Base-by-base conservation (phyloP, 371 early-diverging fungal species). In the Dichotomocladium elegans region DNA sequence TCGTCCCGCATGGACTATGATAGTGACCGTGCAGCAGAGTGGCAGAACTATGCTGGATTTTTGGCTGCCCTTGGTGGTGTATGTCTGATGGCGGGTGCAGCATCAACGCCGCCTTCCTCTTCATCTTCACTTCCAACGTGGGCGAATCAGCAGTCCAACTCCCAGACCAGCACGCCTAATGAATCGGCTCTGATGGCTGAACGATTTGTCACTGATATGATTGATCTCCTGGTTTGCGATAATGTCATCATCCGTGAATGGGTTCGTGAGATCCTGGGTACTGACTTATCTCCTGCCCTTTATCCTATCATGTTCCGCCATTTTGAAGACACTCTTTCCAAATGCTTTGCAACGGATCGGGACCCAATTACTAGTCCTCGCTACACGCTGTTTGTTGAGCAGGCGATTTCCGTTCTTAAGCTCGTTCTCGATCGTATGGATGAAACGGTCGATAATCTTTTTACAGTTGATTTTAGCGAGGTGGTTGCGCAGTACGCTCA, bases 221-320 rank as follows among this genome's bases (percentile, higher is more conserved):
- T 95, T 0, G 90, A 91, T 54, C 75, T 95, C 44, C 68, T 94
- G 48, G 79, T 90, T 0, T 88, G 86, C 14, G 95, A 95, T 52
- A 90, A 90, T 54, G 82, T 88, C 24, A 79, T 90, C 58, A 82
- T 94, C 6, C 88, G 95, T n/a, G 95, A 96, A 77, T 87, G 84
- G 55, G 91, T 93, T 25, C 90, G 89, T 49, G 94, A 95, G 53
- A 88, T 91, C 5, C 68, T 95, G 10, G 94, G 94, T 29, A 77
- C 85, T 11, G 95, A 96, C 53, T 77, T 95, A 11, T 87, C 84
- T 25, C 87, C 89, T 12, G 83, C 86, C 11, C 67, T 94, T n/a
- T 93, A 91, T 61, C 88, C 86, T 44, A 84, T 91, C 60, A 80
- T 96, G 35, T 88, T 95, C 53, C 76, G 83, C n/a, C 89, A 91